Evolutionary conservation across 2,329 filamentous ascomycete genomes (phyloP), one percentile per base, ranked within the genome.

Genomic region (Paraphaeosphaeria minitans): DNA sequence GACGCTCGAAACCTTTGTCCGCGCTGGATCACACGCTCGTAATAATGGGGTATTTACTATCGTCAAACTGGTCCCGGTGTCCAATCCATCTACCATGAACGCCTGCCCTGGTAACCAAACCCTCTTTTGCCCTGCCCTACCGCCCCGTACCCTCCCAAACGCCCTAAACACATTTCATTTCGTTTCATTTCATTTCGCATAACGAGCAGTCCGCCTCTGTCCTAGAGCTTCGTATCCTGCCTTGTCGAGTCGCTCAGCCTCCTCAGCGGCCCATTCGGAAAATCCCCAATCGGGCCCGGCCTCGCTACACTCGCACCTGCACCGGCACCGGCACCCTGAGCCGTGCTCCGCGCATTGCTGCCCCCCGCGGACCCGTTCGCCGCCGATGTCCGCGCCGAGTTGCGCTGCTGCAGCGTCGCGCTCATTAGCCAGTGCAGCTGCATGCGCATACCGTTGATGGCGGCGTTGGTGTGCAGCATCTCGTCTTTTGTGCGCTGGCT

Each of bases 401-500:
- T 67, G 33, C 72, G 72, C 49, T 75, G 71, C 58, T 85, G 83
- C 59, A 87, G 72, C 19, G 84, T 81, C 1, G 83, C 80, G 59
- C 84, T 85, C 67, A 86, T 83, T 13, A 88, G 79, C 86, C 86
- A 88, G 53, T 87, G 85, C 22, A 88, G 78, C 66, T 88, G 86
- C 77, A 87, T 82, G 55, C 84, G 81, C 61, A 87, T 80, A 16
- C 80, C 82, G 63, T 82, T 84, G 46, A 88, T 80, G 41, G 84
- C 85, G 3, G 85, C 85, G 59, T 84, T 86, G 8, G 84, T 82
- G 66, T 87, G 85, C 12, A 85, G 80, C 76, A 88, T 83, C 59
- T 88, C 85, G 64, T 88, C 86, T 59, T 86, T 85, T 51, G 84
- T 80, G 3, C 85, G 83, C 33, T 87, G 78, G 48, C 82, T 85